A percentile compares a stretch with the other conserved stretches of the same genome.
phyloP scores from a whole-genome alignment of 768 basidiomycete species.

The Daedaleopsis sinensis region DNA sequence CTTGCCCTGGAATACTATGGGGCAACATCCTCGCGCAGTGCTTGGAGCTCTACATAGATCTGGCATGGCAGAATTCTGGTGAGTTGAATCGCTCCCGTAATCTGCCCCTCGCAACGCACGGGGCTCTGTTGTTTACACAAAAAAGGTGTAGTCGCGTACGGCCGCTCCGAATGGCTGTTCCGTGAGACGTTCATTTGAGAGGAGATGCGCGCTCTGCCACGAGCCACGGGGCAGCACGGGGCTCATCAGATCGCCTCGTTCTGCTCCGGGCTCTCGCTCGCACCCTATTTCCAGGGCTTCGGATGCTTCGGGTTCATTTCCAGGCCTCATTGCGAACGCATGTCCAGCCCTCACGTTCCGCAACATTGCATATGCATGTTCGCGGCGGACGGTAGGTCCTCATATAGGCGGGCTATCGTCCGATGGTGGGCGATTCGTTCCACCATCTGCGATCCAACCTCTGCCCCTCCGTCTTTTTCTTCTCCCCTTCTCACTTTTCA shows the following conservation, averaged over 20 bases:
- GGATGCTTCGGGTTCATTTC: conserved; percentile 16
- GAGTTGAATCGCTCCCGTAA: no score
- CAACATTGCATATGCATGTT: conserved; percentile 20
- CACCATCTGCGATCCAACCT: conserved; percentile 18
- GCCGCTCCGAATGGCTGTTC: no score
- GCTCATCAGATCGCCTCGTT: neutral
- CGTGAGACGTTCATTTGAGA: neutral
- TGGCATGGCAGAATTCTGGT: no score
- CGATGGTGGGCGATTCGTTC: conserved; percentile 15
- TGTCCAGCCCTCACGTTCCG: conserved; percentile 13
- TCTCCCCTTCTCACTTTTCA: neutral
- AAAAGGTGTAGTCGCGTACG: no score
- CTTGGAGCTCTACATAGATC: no score
- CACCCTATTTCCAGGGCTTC: conserved; percentile 1
- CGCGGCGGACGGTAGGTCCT: conserved; percentile 3
- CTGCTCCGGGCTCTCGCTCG: conserved; percentile 1
- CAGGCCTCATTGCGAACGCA: conserved; percentile 21
- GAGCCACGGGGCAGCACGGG: neutral
- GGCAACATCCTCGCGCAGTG: no score
- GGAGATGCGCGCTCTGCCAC: neutral
- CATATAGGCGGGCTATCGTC: conserved; percentile 14
- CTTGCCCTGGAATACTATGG: no score
- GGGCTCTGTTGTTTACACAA: no score
- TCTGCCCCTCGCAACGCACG: no score
- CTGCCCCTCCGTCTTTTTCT: neutral